Percentiles rank a stretch among this genome's conserved stretches.
Evolutionary conservation across 306 rosid genomes (phyloP).

Genomic region (Castanea sativa): DNA sequence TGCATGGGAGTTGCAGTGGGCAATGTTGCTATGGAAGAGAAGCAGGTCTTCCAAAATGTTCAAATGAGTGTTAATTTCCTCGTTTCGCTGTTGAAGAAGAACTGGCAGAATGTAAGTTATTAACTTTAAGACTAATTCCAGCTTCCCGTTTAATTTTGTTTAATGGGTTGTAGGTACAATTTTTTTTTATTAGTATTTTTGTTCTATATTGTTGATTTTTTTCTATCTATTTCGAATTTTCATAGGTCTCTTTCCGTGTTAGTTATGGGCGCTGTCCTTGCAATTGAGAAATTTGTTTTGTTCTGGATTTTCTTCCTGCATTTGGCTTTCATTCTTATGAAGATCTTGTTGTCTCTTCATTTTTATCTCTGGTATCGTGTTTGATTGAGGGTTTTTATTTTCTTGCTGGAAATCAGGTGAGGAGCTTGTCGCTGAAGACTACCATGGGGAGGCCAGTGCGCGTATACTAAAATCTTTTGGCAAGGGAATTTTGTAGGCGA

Average conservation of each 20-base stretch:
- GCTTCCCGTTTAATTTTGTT: neutral
- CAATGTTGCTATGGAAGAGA: conserved; percentile 83
- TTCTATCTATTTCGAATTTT: neutral
- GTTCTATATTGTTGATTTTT: neutral
- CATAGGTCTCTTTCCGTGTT: neutral
- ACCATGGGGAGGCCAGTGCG: conserved; percentile 43
- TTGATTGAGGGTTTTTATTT: neutral
- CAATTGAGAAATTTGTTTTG: neutral
- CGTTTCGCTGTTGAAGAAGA: conserved; percentile 77
- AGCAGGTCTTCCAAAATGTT: conserved; percentile 82
- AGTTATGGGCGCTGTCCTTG: neutral
- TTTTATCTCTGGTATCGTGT: neutral
- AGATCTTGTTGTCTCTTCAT: neutral
- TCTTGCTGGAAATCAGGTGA: conserved; percentile 21
- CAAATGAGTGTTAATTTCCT: conserved; percentile 84
- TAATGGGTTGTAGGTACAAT: neutral
- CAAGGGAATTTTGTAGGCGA: neutral
- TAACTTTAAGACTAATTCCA: neutral
- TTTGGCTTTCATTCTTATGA: neutral
- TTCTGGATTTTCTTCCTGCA: neutral
- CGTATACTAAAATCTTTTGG: conserved; percentile 13
- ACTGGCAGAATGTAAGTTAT: conserved; percentile 65
- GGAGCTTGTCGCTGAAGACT: conserved; percentile 38
- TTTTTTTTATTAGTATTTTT: neutral
- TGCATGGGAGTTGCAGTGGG: conserved; percentile 96